phyloP scores from a whole-genome alignment of 768 basidiomycete species.

The Tricholoma bakamatsutake region DNA sequence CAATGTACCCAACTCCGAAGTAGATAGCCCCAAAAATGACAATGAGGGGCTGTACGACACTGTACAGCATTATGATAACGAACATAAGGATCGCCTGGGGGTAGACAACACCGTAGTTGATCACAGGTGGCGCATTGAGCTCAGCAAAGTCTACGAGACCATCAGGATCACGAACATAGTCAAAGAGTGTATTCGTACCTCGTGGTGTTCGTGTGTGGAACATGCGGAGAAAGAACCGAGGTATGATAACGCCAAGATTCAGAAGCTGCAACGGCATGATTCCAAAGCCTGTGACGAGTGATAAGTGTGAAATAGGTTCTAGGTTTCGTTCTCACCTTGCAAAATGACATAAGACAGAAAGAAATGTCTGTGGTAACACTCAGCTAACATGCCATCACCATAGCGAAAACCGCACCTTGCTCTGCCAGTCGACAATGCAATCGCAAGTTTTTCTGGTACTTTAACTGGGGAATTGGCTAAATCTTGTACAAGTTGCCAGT shows the following conservation, averaged over 20 bases:
- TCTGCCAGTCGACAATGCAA: slow-evolving; percentile 70
- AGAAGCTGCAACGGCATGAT: slow-evolving; percentile 95
- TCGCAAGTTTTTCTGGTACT: slow-evolving; percentile 88
- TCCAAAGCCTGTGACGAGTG: slow-evolving; percentile 57
- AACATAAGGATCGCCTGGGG: slow-evolving; percentile 96
- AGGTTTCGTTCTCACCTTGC: slow-evolving; percentile 46
- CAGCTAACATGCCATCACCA: not conserved
- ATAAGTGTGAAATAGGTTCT: not conserved
- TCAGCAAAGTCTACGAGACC: slow-evolving; percentile 80
- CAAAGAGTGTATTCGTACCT: slow-evolving; percentile 38
- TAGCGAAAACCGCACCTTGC: slow-evolving; percentile 44
- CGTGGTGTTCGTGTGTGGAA: slow-evolving; percentile 87
- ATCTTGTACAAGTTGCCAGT: slow-evolving; percentile 87
- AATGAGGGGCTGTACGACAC: slow-evolving; percentile 93
- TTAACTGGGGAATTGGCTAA: slow-evolving; percentile 91
- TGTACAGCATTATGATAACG: slow-evolving; percentile 91
- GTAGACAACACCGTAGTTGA: slow-evolving; percentile 96
- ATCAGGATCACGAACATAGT: not conserved
- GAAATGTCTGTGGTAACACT: slow-evolving; percentile 49
- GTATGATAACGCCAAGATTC: slow-evolving; percentile 85
- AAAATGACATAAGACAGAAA: slow-evolving; percentile 82
- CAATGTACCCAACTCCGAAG: slow-evolving; percentile 92
- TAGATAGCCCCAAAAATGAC: slow-evolving; percentile 93
- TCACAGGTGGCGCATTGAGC: slow-evolving; percentile 94
- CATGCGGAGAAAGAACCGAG: slow-evolving; percentile 64